A percentile compares a stretch with the other conserved stretches of the same genome.
phyloP scores from a whole-genome alignment of 169 alveolate species.

The Eimeria tenella region DNA sequence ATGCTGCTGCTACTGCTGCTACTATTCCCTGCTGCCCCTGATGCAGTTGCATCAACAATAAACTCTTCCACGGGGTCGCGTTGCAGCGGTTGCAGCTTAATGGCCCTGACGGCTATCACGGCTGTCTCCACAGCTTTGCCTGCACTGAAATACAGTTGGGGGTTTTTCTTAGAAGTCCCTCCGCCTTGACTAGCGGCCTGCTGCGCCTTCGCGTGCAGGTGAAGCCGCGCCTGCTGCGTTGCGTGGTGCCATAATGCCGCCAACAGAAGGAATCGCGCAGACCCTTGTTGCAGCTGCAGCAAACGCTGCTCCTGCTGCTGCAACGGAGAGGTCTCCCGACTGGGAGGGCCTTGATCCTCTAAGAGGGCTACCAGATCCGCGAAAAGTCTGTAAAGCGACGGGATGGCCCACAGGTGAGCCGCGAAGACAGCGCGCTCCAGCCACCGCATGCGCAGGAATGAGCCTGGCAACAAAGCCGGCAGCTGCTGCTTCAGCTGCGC shows the following conservation, averaged over 20 bases:
- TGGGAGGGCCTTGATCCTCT: not conserved
- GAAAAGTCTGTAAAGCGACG: not conserved
- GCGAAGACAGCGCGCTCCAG: conserved; percentile 56
- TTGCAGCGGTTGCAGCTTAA: conserved; percentile 23
- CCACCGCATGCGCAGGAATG: conserved; percentile 59
- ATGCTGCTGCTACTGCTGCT: conserved; percentile 34
- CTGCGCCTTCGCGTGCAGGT: conserved; percentile 68
- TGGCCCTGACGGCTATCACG: conserved; percentile 14
- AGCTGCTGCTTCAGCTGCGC: conserved; percentile 45
- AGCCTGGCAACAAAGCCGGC: conserved; percentile 49
- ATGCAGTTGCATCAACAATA: conserved; percentile 43
- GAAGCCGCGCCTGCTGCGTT: conserved; percentile 43
- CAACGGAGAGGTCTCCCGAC: not conserved
- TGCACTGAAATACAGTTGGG: conserved; percentile 53
- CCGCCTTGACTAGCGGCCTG: not conserved
- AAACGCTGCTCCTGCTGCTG: conserved; percentile 51
- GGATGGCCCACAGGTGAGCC: conserved; percentile 45
- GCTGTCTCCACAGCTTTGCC: conserved; percentile 32
- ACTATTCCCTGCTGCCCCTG: conserved; percentile 9
- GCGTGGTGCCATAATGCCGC: conserved; percentile 50
- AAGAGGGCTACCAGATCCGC: not conserved
- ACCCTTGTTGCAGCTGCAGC: not conserved
- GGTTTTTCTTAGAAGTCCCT: not conserved
- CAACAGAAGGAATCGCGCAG: conserved; percentile 3
- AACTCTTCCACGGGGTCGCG: conserved; percentile 17